These are phyloP conservation scores for Pythium brachiatum DNA, from an alignment of 352 stramenopile species.

Conservation along the genomic window DNA sequence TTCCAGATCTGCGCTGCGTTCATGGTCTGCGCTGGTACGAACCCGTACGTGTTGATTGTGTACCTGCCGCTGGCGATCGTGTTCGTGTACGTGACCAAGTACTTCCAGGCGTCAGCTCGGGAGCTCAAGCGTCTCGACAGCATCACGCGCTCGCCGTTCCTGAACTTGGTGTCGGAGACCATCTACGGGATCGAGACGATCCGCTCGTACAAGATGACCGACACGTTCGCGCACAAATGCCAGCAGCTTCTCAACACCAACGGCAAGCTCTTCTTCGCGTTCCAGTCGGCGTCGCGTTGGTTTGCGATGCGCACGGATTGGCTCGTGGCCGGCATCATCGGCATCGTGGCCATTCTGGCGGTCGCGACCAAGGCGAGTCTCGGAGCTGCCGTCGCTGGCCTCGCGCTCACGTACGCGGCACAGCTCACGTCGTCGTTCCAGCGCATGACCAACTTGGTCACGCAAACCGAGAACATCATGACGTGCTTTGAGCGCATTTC, in stretches of 20 bases:
- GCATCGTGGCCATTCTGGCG: constrained; percentile 25
- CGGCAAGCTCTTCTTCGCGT: constrained; percentile 35
- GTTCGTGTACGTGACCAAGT: constrained; percentile 50
- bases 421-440: constrained; percentile 87
- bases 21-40: constrained; percentile 33
- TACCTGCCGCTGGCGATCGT: constrained; percentile 44
- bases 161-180: constrained; percentile 88
- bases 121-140: constrained; percentile 94
- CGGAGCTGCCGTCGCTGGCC: constrained; percentile 45
- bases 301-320: constrained; percentile 41
- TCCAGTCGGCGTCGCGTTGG: constrained; percentile 27
- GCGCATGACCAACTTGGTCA: constrained; percentile 87
- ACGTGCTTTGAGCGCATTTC: constrained; percentile 80
- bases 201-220: constrained; percentile 45
- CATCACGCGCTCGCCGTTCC: constrained; percentile 82
- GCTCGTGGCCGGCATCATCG: constrained; percentile 28
- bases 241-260: constrained; percentile 33
- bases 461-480: constrained; percentile 91
- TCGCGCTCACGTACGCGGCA: constrained; percentile 88
- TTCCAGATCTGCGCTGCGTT: constrained; percentile 15
- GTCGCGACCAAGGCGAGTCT: neutral
- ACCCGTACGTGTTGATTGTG: constrained; percentile 49
- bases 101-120: constrained; percentile 61
- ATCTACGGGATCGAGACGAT: constrained; percentile 91
- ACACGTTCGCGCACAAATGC: constrained; percentile 16